Base-by-base conservation (phyloP, 2,329 filamentous ascomycete genomes). In the Apiospora pterosperma region DNA sequence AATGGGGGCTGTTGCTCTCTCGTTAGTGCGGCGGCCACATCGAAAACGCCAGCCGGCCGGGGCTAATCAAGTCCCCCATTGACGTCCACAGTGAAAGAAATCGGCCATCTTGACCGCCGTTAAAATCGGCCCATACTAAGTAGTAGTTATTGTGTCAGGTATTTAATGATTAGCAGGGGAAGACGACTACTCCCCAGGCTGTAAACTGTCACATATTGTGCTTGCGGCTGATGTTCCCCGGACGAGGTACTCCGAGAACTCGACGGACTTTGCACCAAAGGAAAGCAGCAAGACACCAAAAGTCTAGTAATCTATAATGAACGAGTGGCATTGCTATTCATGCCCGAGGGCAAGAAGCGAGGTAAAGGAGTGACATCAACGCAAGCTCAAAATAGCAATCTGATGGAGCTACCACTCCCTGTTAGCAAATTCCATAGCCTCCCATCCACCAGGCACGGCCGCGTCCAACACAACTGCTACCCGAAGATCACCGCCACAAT, bases 381-480 rank as follows among this genome's bases (percentile, higher is more conserved):
- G 16, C 48, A 55, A 55, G 48, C 48, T 55, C 48, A 55, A 52
- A 55, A 55, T 55, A 55, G 48, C 48, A 55, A 55, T 55, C 48
- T 55, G 16, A 34, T 34, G 34, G 48, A n/a, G 28, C 48, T 52
- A 34, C 48, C 48, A 34, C 48, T 34, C 48, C 16, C 44, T 16
- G 16, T 34, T 28, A 55, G 48, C 48, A 5, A 55, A 55, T 34
- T 55, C 28, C 48, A 55, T 55, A n/a, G 28, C 28, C 7, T 34
- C 48, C 48, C 28, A 55, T 31, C 48, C 11, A n/a, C 48, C 48
- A 55, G 48, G 48, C 25, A 12, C 28, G 48, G 48, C 7, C 28
- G 48, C 48, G 16, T 55, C 48, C 28, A 55, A 55, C 48, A 34
- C 16, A 31, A 55, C 48, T 55, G 48, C 48, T 34, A 28, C 48